A percentile compares a stretch with the other conserved stretches of the same genome.
phyloP scores from a whole-genome alignment of 179 eudicot species.

The Silene noctiflora region DNA sequence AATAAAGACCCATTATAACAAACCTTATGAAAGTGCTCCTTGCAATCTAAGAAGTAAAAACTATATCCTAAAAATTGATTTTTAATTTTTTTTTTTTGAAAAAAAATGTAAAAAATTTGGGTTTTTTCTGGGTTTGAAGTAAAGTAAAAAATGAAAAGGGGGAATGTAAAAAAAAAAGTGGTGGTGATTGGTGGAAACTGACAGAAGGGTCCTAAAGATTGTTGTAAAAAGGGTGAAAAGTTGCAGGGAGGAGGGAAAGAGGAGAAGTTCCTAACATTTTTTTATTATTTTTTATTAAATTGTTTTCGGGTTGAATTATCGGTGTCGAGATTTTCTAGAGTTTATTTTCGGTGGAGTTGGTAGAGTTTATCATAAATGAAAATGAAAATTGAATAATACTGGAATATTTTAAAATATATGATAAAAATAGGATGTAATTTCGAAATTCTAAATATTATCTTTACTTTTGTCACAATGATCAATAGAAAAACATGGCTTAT shows the following conservation, averaged over 20 bases:
- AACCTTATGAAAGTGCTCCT: conserved; percentile 17
- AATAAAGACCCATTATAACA: neutral
- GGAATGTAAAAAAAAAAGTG: neutral
- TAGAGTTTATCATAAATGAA: no score
- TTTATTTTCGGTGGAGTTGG: neutral
- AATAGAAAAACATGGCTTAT: no score
- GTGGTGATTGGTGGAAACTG: conserved; percentile 16
- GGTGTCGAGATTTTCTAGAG: neutral
- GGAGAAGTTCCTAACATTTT: neutral
- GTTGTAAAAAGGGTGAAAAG: conserved; percentile 1
- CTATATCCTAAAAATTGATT: neutral
- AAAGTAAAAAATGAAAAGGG: neutral
- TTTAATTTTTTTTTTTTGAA: neutral
- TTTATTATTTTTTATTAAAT: neutral
- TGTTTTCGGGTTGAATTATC: neutral
- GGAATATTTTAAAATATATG: no score
- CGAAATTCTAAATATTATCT: no score
- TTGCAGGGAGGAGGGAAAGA: conserved; percentile 8
- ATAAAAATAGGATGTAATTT: no score
- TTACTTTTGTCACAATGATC: no score
- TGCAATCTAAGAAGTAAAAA: neutral
- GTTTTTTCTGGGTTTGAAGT: neutral
- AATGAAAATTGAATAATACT: no score
- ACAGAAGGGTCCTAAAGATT: neutral
- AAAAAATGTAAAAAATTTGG: neutral